Evolutionary conservation across 208 protist genomes (phyloP).

Genomic region (Endotrypanum monterogeii): DNA sequence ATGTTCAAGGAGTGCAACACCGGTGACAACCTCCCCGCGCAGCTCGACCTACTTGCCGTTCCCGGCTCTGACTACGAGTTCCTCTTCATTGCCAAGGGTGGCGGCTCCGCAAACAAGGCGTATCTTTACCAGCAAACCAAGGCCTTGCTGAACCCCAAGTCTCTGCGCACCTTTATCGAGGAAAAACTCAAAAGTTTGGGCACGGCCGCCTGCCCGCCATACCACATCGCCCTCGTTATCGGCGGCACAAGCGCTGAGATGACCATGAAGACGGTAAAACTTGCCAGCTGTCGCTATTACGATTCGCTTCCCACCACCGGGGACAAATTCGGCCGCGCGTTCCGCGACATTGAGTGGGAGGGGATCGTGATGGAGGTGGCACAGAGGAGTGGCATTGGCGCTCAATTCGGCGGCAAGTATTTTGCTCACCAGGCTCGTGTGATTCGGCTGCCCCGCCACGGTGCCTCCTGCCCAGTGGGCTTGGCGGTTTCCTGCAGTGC

Average conservation of each 20-base stretch:
- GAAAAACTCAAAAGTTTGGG: constrained; percentile 95
- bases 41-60: constrained; percentile 95
- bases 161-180: constrained; percentile 92
- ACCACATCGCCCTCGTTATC: constrained; percentile 97
- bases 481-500: constrained; percentile 97
- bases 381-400: constrained; percentile 90
- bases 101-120: constrained; percentile 98
- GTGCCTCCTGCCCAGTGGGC: constrained; percentile 93
- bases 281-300: constrained; percentile 94
- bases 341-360: constrained; percentile 96
- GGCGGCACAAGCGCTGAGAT: constrained; percentile 96
- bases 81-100: constrained; percentile 97
- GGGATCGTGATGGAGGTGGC: constrained; percentile 90
- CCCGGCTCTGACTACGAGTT: constrained; percentile 96
- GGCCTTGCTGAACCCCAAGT: constrained; percentile 94
- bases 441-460: constrained; percentile 92
- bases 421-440: constrained; percentile 96
- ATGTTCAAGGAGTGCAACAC: constrained; percentile 99
- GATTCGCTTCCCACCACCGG: constrained; percentile 95
- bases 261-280: constrained; percentile 98
- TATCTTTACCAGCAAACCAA: constrained; percentile 98
- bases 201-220: constrained; percentile 98
- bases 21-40: constrained; percentile 97
- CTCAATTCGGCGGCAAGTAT: constrained; percentile 97
- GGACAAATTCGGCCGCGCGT: constrained; percentile 92